Evolutionary conservation across 768 basidiomycete species (phyloP).

Genomic region (Gelatoporia subvermispora): DNA sequence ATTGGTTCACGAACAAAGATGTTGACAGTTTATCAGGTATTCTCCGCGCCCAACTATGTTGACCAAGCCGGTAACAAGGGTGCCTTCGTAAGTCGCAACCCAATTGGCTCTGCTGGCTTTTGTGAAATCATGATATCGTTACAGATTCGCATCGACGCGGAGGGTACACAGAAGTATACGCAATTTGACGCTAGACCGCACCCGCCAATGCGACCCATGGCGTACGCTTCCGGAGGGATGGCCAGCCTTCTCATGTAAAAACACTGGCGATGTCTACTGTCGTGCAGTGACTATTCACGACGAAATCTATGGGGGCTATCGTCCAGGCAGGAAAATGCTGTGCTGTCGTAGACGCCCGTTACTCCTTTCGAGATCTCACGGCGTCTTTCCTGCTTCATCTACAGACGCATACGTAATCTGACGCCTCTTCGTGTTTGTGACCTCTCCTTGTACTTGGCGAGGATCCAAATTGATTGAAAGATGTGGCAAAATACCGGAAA

Average conservation of each 20-base stretch:
- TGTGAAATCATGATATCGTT: background rate
- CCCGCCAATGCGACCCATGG: constrained; percentile 92
- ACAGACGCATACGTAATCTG: too few species aligned
- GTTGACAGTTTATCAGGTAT: constrained; percentile 48
- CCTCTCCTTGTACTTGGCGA: too few species aligned
- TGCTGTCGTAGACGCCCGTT: too few species aligned
- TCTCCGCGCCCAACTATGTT: constrained; percentile 93
- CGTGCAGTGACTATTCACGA: too few species aligned
- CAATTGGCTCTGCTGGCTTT: background rate
- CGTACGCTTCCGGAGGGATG: constrained; percentile 68
- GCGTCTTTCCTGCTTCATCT: too few species aligned
- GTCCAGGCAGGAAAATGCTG: too few species aligned
- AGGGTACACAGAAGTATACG: constrained; percentile 66
- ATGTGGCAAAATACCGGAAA: too few species aligned
- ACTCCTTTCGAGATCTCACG: too few species aligned
- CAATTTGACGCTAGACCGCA: constrained; percentile 86
- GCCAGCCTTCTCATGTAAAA: constrained; percentile 65
- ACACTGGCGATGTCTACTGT: background rate
- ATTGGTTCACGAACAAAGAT: constrained; percentile 5
- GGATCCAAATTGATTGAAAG: too few species aligned
- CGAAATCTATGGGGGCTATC: too few species aligned
- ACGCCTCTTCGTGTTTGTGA: too few species aligned
- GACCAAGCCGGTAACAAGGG: constrained; percentile 91
- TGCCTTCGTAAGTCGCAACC: constrained; percentile 64
- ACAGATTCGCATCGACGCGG: constrained; percentile 78